Evolutionary conservation across 2,329 filamentous ascomycete species (phyloP).

Genomic region (Xylariales sp.): DNA sequence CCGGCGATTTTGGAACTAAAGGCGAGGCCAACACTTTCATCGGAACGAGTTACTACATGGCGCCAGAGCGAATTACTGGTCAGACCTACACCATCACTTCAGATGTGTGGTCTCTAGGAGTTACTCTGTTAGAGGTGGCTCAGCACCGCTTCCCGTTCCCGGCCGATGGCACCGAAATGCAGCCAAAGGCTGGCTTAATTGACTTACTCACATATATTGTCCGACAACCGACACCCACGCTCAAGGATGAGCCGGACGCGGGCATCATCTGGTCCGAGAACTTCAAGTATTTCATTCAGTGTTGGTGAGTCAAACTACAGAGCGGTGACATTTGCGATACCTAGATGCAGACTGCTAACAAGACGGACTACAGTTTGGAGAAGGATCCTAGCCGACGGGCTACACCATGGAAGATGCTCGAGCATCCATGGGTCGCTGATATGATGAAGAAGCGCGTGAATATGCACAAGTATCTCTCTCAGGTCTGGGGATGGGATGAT

Average conservation of each 20-base stretch:
- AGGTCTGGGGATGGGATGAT: conserved; percentile 98
- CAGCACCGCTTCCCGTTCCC: conserved; percentile 98
- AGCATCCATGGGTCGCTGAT: conserved; percentile 98
- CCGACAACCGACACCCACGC: conserved; percentile 85
- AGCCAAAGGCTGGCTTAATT: conserved; percentile 86
- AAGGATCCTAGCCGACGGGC: conserved; percentile 85
- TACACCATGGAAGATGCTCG: conserved; percentile 96
- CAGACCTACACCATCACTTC: conserved; percentile 98
- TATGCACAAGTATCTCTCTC: conserved; percentile 88
- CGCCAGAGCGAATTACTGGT: conserved; percentile 93
- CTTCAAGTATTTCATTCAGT: conserved; percentile 99
- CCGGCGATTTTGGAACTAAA: conserved; percentile 96
- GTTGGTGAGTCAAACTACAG: conserved; percentile 75
- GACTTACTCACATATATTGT: conserved; percentile 97
- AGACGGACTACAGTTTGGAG: conserved; percentile 66
- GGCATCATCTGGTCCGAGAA: conserved; percentile 93
- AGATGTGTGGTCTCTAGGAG: conserved; percentile 96
- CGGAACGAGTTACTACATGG: conserved; percentile 99
- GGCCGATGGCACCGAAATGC: conserved; percentile 92
- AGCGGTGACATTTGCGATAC: no score
- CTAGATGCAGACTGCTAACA: conserved; percentile 1
- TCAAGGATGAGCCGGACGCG: conserved; percentile 90
- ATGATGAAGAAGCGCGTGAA: conserved; percentile 96
- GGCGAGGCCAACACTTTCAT: conserved; percentile 99
- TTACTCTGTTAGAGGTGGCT: conserved; percentile 97